Base-by-base conservation (phyloP, 176 grass and related monocot genomes). In the Guadua angustifolia region DNA sequence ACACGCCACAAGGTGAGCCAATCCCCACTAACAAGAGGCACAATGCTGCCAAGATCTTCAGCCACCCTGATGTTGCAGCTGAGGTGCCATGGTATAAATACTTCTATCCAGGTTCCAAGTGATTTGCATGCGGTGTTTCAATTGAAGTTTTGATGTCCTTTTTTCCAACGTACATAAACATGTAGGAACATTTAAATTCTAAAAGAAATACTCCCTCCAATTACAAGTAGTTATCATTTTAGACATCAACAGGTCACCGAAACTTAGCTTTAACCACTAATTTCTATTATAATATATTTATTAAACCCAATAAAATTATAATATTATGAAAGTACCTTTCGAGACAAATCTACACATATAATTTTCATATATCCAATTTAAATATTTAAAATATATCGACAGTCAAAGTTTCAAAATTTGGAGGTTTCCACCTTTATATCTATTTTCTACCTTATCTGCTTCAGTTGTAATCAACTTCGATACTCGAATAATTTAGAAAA, bases 21-120 rank as follows among this genome's bases (percentile, higher is more conserved):
- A 91, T 97, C 55, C 90, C 90, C 17, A 94, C 86, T 16, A 97
- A 97, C 92, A 97, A 97, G 84, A 91, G 95, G 82, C 7, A 75
- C 88, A 91, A 88, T 67, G 92, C 95, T 29, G 95, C 95, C 65
- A 93, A 86, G 80, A 86, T 94, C 66, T 97, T 97, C 69, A 89
- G 85, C 92, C 77, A 86, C 78, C 88, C 95, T 17, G 76, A 74
- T 4, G 95, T 97, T 52, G 75, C 42, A 38, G 81, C 82, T 73
- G 95, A 94, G 81, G 92, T 88, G 66, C 56, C 95, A 73, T 97
- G 95, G 95, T 97, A 91, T 9, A 73, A 19, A 83, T 43, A 33
- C 22, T 9, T 84, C 38, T 8, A 3, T 22, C n/a, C 21, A 59
- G 18, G 29, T 61, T 69, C 44, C 25, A 32, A 77, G 22, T 16